Percentiles rank a stretch among this genome's conserved stretches.
These are phyloP conservation scores for Agrocybe chaxingu DNA, from an alignment of 768 basidiomycete genomes.

Conservation along the genomic window DNA sequence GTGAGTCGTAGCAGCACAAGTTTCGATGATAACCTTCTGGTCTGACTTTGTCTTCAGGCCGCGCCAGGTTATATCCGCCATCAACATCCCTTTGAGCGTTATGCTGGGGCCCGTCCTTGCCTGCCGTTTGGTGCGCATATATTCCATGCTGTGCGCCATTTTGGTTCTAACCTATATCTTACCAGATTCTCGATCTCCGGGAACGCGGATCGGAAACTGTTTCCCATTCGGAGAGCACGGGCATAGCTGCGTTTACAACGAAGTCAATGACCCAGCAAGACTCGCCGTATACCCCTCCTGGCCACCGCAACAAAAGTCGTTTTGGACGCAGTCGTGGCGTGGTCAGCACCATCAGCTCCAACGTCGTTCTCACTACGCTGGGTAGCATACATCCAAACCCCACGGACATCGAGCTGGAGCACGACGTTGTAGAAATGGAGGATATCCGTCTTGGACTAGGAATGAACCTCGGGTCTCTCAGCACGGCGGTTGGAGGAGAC, in stretches of 20 bases:
- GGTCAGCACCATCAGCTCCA: conserved; percentile 55
- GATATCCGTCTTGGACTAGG: conserved; percentile 54
- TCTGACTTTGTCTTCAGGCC: conserved; percentile 44
- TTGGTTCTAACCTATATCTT: conserved; percentile 1
- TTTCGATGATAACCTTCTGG: conserved; percentile 3
- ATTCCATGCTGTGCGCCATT: neutral
- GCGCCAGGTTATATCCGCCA: conserved; percentile 77
- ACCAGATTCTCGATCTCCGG: conserved; percentile 75
- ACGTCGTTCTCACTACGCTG: conserved; percentile 60
- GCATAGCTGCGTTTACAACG: conserved; percentile 63
- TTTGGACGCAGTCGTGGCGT: conserved; percentile 40
- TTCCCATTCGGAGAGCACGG: conserved; percentile 70
- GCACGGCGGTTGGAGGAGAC: conserved; percentile 49
- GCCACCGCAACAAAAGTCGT: conserved; percentile 40
- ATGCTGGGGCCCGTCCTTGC: conserved; percentile 81
- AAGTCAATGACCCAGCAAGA: conserved; percentile 56
- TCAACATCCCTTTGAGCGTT: conserved; percentile 81
- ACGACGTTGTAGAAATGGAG: conserved; percentile 54
- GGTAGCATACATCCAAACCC: conserved; percentile 56
- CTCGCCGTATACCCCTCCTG: conserved; percentile 52
- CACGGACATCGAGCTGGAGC: conserved; percentile 46
- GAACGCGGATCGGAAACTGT: conserved; percentile 81
- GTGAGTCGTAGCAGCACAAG: conserved; percentile 32
- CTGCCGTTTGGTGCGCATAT: conserved; percentile 57
- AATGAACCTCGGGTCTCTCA: conserved; percentile 47